Conservation (phyloP, 2,329 filamentous ascomycete species). For the Ophiosphaerella korrae region DNA sequence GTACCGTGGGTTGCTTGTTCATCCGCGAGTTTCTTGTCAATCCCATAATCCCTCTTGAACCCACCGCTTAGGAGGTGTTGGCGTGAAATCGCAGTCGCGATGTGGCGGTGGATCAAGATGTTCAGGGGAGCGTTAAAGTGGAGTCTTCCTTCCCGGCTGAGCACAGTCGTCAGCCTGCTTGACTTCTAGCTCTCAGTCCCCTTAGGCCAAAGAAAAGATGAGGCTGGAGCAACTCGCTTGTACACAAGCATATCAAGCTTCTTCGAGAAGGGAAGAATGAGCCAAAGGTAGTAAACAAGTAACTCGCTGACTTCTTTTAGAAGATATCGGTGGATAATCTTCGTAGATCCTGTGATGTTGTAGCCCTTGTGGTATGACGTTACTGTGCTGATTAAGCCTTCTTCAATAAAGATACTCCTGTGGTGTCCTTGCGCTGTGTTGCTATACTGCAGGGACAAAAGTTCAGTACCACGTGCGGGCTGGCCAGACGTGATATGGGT, state of each 20-base stretch:
- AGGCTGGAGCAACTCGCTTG: too few relatives aligned
- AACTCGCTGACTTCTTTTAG: constrained; percentile 17
- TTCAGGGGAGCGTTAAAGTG: too few relatives aligned
- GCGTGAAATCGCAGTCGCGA: too few relatives aligned
- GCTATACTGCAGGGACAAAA: constrained; percentile 9
- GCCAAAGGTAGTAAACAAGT: constrained; percentile 20
- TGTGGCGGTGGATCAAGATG: too few relatives aligned
- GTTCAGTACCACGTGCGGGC: constrained; percentile 18
- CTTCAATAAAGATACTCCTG: constrained; percentile 15
- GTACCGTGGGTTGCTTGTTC: too few relatives aligned
- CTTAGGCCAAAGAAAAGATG: too few relatives aligned
- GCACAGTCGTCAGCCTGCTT: too few relatives aligned
- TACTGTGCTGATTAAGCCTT: constrained; percentile 15
- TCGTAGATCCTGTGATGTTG: constrained; percentile 9
- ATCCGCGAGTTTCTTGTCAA: too few relatives aligned
- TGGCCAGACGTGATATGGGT: constrained; percentile 19
- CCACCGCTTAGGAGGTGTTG: too few relatives aligned
- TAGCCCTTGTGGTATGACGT: constrained; percentile 25
- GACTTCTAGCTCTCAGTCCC: too few relatives aligned
- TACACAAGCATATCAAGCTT: background rate
- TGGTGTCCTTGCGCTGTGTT: constrained; percentile 15
- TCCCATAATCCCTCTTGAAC: too few relatives aligned
- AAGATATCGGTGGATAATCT: constrained; percentile 26
- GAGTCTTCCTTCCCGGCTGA: too few relatives aligned
- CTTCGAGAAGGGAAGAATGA: constrained; percentile 9